Evolutionary conservation across 1,284 basidiomycete species (phyloP).

Genomic region (Puccinia novopanici): DNA sequence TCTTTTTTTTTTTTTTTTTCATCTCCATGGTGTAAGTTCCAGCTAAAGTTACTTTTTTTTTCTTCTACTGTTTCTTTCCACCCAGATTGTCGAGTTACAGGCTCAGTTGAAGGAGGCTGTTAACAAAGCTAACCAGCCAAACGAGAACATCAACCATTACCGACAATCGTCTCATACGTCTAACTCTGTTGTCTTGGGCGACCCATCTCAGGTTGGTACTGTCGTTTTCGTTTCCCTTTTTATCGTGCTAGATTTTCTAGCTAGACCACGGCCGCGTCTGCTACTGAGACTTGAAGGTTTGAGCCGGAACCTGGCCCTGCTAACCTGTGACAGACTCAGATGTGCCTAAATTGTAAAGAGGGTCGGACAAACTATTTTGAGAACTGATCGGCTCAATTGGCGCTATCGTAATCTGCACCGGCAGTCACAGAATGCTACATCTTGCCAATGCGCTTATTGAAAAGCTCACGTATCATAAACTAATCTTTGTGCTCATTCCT

Average conservation of each 20-base stretch:
- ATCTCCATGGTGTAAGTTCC: too few relatives aligned
- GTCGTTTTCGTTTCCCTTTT: not conserved
- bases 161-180: not conserved
- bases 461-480: not conserved
- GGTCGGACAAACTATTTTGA: too few relatives aligned
- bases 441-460: too few relatives aligned
- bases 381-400: too few relatives aligned
- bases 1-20: constrained; percentile 4
- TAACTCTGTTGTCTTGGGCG: not conserved
- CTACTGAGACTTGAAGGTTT: too few relatives aligned
- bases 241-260: not conserved
- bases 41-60: too few relatives aligned
- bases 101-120: constrained; percentile 29
- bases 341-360: too few relatives aligned
- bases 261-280: too few relatives aligned
- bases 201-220: constrained; percentile 12
- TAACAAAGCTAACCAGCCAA: constrained; percentile 15
- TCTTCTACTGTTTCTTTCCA: not conserved
- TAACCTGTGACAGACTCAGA: too few relatives aligned
- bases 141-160: constrained; percentile 1
- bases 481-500: not conserved
- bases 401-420: too few relatives aligned
- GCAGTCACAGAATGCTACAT: too few relatives aligned
- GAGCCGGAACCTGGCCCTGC: too few relatives aligned
- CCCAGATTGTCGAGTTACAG: constrained; percentile 34